A percentile compares a stretch with the other conserved stretches of the same genome.
phyloP scores from a whole-genome alignment of 2,329 filamentous ascomycete genomes.

The Alternaria longipes region DNA sequence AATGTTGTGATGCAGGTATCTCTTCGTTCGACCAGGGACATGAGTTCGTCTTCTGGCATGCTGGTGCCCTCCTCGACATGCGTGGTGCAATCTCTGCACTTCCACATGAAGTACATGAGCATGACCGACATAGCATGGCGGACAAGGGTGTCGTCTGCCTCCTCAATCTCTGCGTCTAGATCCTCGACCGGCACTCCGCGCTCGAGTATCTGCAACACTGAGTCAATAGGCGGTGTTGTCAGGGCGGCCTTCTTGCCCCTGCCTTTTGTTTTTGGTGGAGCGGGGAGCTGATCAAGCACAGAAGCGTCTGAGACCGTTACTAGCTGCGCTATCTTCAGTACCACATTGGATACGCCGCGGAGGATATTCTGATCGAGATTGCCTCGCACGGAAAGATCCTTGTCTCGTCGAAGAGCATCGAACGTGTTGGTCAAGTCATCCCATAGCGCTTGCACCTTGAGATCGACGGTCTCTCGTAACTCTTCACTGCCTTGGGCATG shows the following conservation, averaged over 20 bases:
- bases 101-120: conserved; percentile 97
- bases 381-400: conserved; percentile 75
- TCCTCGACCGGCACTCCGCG: conserved; percentile 74
- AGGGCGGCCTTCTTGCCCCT: conserved; percentile 39
- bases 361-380: conserved; percentile 72
- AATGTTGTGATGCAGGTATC: conserved; percentile 62
- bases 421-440: conserved; percentile 81
- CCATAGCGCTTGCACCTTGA: conserved; percentile 84
- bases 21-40: conserved; percentile 62
- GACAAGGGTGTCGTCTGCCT: conserved; percentile 81
- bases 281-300: conserved; percentile 70
- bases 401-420: conserved; percentile 72
- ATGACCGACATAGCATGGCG: conserved; percentile 77
- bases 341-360: conserved; percentile 74
- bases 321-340: conserved; percentile 82
- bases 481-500: conserved; percentile 89
- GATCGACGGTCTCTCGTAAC: conserved; percentile 83
- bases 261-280: conserved; percentile 52
- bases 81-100: conserved; percentile 65
- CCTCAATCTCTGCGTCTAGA: conserved; percentile 74
- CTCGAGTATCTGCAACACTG: conserved; percentile 75
- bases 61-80: conserved; percentile 50
- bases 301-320: conserved; percentile 80
- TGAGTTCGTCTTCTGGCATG: conserved; percentile 67
- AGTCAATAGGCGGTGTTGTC: conserved; percentile 66